Evolutionary conservation across 257 asterid genomes (phyloP), one percentile per base, ranked within the genome.

Genomic region (Primulina eburnea): DNA sequence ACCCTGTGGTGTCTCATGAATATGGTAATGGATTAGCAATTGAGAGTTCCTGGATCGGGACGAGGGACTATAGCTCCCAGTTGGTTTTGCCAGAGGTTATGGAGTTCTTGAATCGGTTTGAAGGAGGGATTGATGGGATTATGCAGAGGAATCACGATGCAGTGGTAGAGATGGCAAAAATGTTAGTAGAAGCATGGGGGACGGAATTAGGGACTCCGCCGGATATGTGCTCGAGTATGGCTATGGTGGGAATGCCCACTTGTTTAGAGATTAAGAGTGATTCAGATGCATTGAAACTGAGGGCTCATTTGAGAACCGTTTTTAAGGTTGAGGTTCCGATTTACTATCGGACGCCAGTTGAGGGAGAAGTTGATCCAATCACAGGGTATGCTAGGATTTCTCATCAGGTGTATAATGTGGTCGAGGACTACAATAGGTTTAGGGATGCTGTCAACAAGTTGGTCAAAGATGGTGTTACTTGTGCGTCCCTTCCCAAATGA

Each of bases 301-400:
- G 96, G 83, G 68, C 70, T 26, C 84, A 89, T 83, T 80, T 92
- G 81, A 83, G 98, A 74, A 84, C 74, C 68, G 55, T 50, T 64
- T 89, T 85, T 70, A 76, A 77, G 75, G 84, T 89, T 57, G 96
- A 89, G 81, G 96, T 90, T n/a, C 98, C 96, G 0, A 90, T 92
- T 65, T 85, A 89, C 62, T 86, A 78, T 38, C 77, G 88, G 73
- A 83, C 52, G 21, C 83, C 88, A 0, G 30, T 77, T 69, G 89
- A 85, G 32, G 96, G 81, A 20, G 90, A 85, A 69, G 70, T 72
- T 28, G 78, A 74, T 21, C 69, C 81, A 0, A 59, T 87, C 32
- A 86, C 97, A 0, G 98, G 95, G 8, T 92, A 89, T 77, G 96
- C 89, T 0, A 86, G 98, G 79, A 92, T 92, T 69, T 89, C 98